Conservation (phyloP, 441 rosid genomes). For the Euphorbia celastroides region DNA sequence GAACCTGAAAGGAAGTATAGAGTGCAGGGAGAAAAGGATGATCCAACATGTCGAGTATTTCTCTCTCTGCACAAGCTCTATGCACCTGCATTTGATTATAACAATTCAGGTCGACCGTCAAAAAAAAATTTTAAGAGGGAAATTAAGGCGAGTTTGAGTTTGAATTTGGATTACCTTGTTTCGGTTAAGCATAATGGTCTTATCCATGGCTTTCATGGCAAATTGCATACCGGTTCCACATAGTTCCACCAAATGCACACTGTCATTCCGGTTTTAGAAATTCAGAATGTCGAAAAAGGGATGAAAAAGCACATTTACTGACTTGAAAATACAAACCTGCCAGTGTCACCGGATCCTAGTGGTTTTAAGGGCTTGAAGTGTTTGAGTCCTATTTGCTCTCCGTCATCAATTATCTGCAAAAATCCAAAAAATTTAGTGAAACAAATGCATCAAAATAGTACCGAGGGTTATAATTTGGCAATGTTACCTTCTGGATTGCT, state of each 20-base stretch:
- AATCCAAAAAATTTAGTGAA: not conserved
- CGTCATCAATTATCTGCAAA: constrained; percentile 54
- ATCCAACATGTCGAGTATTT: constrained; percentile 87
- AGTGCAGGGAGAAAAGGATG: constrained; percentile 98
- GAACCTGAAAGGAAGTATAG: constrained; percentile 97
- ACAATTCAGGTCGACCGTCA: not conserved
- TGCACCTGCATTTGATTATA: constrained; percentile 54
- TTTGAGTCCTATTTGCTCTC: constrained; percentile 68
- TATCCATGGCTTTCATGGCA: constrained; percentile 99
- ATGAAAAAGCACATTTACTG: not conserved
- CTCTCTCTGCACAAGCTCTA: constrained; percentile 96
- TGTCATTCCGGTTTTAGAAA: constrained; percentile 15
- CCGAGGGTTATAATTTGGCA: not conserved
- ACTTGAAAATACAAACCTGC: constrained; percentile 47
- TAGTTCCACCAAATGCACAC: constrained; percentile 93
- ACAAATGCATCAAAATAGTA: not conserved
- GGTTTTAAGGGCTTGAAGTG: constrained; percentile 91
- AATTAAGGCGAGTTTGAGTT: not conserved
- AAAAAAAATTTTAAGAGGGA: not conserved
- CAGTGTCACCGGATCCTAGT: constrained; percentile 98
- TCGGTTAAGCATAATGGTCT: constrained; percentile 80
- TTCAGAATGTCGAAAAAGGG: not conserved
- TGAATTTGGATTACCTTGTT: constrained; percentile 56
- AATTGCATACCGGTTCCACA: constrained; percentile 59
- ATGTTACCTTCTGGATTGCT: constrained; percentile 72